These are phyloP conservation scores for Neobulgaria alba DNA, from an alignment of 2,329 filamentous ascomycete genomes.

Conservation along the genomic window DNA sequence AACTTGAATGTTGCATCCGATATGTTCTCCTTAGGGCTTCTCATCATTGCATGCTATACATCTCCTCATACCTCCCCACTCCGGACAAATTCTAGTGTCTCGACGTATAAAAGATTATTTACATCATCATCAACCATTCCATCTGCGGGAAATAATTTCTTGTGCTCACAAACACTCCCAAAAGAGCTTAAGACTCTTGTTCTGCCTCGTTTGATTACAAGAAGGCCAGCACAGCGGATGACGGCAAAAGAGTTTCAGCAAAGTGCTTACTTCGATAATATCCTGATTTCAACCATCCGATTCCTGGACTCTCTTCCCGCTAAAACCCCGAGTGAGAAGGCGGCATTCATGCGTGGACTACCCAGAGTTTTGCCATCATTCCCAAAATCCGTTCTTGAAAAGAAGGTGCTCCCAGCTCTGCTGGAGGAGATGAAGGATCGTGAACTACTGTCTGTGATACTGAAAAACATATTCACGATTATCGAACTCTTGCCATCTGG, in stretches of 20 bases:
- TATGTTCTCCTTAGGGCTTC: conserved; percentile 85
- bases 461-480: conserved; percentile 91
- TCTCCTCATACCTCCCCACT: conserved; percentile 85
- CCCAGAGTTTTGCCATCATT: conserved; percentile 85
- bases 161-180: conserved; percentile 71
- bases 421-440: conserved; percentile 91
- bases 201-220: conserved; percentile 76
- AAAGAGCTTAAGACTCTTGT: conserved; percentile 68
- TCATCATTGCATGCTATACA: conserved; percentile 88
- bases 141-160: conserved; percentile 72
- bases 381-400: conserved; percentile 86
- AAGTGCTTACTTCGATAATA: conserved; percentile 94
- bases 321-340: conserved; percentile 86
- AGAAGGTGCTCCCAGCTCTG: conserved; percentile 81
- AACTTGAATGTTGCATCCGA: conserved; percentile 79
- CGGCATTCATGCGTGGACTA: conserved; percentile 82
- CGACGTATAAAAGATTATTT: conserved; percentile 79
- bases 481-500: conserved; percentile 69
- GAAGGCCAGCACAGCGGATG: conserved; percentile 78
- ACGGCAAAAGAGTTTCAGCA: conserved; percentile 88
- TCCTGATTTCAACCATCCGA: conserved; percentile 89
- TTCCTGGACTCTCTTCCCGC: conserved; percentile 87
- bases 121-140: conserved; percentile 71
- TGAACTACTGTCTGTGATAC: conserved; percentile 72
- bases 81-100: conserved; percentile 70